These are phyloP conservation scores for Mycena maculata DNA, from an alignment of 768 basidiomycete species.

Conservation along the genomic window DNA sequence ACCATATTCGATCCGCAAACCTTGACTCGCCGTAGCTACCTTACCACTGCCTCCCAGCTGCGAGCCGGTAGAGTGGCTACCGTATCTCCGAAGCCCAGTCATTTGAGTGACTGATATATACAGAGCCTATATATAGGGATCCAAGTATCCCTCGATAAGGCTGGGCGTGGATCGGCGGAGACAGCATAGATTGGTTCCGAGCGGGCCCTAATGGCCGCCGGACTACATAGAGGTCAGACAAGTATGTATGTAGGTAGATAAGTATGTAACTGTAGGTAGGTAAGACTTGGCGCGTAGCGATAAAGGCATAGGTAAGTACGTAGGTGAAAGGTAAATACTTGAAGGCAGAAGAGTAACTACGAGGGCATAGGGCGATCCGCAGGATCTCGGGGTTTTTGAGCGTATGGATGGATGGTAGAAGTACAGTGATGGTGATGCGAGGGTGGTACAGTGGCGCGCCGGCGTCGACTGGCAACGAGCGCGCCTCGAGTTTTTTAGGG, in stretches of 20 bases:
- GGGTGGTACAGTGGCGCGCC: slow-evolving; percentile 1
- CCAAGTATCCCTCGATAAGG: too few species aligned
- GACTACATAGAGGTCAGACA: slow-evolving; percentile 4
- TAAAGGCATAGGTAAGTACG: slow-evolving; percentile 14
- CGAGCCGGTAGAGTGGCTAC: too few species aligned
- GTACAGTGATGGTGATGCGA: background rate
- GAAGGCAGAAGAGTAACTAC: background rate
- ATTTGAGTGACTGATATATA: too few species aligned
- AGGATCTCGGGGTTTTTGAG: background rate
- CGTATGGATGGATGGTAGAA: slow-evolving; percentile 9
- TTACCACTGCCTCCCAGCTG: too few species aligned
- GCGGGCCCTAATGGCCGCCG: slow-evolving; percentile 7
- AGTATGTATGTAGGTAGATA: background rate
- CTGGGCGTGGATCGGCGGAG: too few species aligned
- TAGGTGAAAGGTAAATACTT: slow-evolving; percentile 2
- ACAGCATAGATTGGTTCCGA: background rate
- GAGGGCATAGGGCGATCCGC: slow-evolving; percentile 11
- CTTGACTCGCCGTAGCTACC: too few species aligned
- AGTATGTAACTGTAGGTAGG: background rate
- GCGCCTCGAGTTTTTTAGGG: background rate
- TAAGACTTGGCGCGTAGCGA: background rate
- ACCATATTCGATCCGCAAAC: too few species aligned
- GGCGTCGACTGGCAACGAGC: background rate
- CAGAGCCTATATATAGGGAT: too few species aligned
- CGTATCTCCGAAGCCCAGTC: too few species aligned